Base-by-base conservation (phyloP, 805 yeast genomes). In the Schizosaccharomyces lindneri region DNA sequence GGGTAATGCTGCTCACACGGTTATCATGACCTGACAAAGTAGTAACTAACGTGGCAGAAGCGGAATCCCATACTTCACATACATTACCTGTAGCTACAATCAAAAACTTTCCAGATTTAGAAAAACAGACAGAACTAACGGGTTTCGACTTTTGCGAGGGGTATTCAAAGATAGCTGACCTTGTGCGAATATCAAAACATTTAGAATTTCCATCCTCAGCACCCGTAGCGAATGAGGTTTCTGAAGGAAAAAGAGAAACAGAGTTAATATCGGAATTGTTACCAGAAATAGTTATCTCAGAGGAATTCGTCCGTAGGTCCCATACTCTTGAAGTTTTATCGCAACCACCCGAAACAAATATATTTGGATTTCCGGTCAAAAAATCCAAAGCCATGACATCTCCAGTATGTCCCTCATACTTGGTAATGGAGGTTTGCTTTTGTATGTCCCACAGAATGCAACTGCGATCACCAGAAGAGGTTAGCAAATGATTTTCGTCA, bases 391-490 rank as follows among this genome's bases (percentile, higher is more conserved):
- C 71, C 61, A 79, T 69, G 3, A 81, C 76, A 62, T 76, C 78
- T 1, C 80, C 79, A 60, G 68, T 62, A 39, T 78, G 79, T 63
- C 79, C 74, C 27, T 66, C 64, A 60, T 66, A 69, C 39, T 66
- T 66, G 29, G 61, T 61, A 2, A 71, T 63, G 64, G 76, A 75
- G 24, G 73, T 73, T 1, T 85, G 83, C 65, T 79, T 79, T 9
- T 76, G 74, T 29, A 87, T 75, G 70, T 89, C 95, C 96, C 96
- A 89, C 61, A 82, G 69, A 0, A 78, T 77, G 67, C 87, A 79
- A 0, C 90, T 80, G 82, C 82, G 79, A 70, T 88, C 97, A 2
- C 95, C 95, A 51, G 89, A 82, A 0, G 83, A 78, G 0, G 95
- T 85, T 19, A 87, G 67, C 0, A 87, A 69, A 36, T 74, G 74